These are phyloP conservation scores for Phanerodontia chrysosporium DNA, from an alignment of 768 basidiomycete species.

Conservation along the genomic window DNA sequence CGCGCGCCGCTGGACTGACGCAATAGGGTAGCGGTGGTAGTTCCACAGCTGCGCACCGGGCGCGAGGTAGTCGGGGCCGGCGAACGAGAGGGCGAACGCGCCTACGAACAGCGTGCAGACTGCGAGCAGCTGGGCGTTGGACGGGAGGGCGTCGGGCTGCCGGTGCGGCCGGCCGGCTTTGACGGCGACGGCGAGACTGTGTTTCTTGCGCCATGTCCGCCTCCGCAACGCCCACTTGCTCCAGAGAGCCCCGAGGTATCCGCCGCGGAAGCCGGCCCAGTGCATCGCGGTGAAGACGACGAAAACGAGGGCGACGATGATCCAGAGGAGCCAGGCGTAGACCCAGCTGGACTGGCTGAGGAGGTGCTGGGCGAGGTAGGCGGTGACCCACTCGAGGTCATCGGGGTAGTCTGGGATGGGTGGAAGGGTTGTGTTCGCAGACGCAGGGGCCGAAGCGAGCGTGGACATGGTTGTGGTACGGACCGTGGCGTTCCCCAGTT, in stretches of 20 bases:
- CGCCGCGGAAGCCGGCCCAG: slow-evolving; percentile 36
- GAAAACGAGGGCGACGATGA: slow-evolving; percentile 42
- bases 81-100: slow-evolving; percentile 44
- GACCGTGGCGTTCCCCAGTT: not conserved
- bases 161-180: slow-evolving; percentile 31
- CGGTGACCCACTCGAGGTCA: slow-evolving; percentile 47
- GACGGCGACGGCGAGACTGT: slow-evolving; percentile 32
- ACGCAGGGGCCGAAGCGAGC: slow-evolving; percentile 7
- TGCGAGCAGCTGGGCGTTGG: slow-evolving; percentile 59
- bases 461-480: slow-evolving; percentile 3
- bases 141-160: slow-evolving; percentile 48
- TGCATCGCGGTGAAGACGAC: slow-evolving; percentile 39
- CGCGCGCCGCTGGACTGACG: slow-evolving; percentile 9
- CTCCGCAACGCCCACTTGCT: slow-evolving; percentile 55
- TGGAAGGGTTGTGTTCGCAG: slow-evolving; percentile 29
- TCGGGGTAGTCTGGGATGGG: slow-evolving; percentile 41
- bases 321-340: slow-evolving; percentile 58
- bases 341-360: slow-evolving; percentile 48
- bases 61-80: slow-evolving; percentile 67
- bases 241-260: slow-evolving; percentile 49
- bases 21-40: slow-evolving; percentile 22
- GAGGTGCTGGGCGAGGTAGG: slow-evolving; percentile 55
- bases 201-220: slow-evolving; percentile 52
- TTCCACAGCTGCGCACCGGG: slow-evolving; percentile 46
- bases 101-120: slow-evolving; percentile 40